Conservation (phyloP, 805 yeast species). For the Wickerhamiella shivajii region DNA sequence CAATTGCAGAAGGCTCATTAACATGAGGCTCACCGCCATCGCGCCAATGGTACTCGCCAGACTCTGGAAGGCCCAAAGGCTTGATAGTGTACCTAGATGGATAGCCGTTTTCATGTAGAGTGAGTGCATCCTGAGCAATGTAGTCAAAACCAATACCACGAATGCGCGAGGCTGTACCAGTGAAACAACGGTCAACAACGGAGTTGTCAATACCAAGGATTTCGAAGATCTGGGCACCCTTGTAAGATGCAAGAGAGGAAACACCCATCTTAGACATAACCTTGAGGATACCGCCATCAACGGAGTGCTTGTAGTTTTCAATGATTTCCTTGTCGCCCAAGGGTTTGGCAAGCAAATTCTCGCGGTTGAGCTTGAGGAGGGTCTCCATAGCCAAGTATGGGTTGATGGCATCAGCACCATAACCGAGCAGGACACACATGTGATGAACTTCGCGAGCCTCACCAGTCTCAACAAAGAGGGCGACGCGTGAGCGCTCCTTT, state of each 20-base stretch:
- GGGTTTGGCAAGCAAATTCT: slow-evolving; percentile 40
- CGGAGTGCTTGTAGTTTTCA: slow-evolving; percentile 66
- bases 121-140: slow-evolving; percentile 91
- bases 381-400: slow-evolving; percentile 92
- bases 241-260: slow-evolving; percentile 93
- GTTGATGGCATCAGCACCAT: slow-evolving; percentile 93
- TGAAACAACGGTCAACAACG: slow-evolving; percentile 88
- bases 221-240: slow-evolving; percentile 97
- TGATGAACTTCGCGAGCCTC: slow-evolving; percentile 98
- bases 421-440: slow-evolving; percentile 84
- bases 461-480: slow-evolving; percentile 80
- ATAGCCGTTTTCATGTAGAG: slow-evolving; percentile 83
- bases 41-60: slow-evolving; percentile 97
- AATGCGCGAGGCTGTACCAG: slow-evolving; percentile 95
- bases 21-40: slow-evolving; percentile 96
- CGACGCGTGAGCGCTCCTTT: slow-evolving; percentile 92
- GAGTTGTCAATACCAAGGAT: slow-evolving; percentile 92
- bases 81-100: slow-evolving; percentile 60
- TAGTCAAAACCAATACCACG: slow-evolving; percentile 91
- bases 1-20: slow-evolving; percentile 89
- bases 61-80: slow-evolving; percentile 71
- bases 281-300: slow-evolving; percentile 84
- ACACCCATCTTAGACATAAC: slow-evolving; percentile 99
- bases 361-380: slow-evolving; percentile 66
- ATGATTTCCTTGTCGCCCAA: slow-evolving; percentile 47